Percentiles rank a stretch among this genome's conserved stretches.
These are phyloP conservation scores for Epichloe sp. DNA, from an alignment of 2,329 filamentous ascomycete species.

Conservation along the genomic window DNA sequence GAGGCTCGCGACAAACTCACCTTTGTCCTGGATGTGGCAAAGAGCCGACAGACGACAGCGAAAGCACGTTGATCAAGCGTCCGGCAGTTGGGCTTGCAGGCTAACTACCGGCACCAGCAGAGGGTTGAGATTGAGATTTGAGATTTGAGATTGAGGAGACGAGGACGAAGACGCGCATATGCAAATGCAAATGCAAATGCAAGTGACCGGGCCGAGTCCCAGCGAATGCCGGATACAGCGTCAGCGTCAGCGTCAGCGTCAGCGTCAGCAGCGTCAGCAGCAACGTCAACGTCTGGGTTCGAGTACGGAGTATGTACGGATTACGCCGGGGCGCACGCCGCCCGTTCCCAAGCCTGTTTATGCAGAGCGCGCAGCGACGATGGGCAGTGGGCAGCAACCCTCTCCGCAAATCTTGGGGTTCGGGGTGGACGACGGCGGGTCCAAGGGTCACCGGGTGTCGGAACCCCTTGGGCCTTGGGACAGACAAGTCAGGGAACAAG, in stretches of 20 bases:
- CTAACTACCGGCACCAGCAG: slow-evolving; percentile 23
- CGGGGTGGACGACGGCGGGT: neutral
- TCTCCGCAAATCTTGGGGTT: slow-evolving; percentile 4
- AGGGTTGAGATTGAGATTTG: slow-evolving; percentile 9
- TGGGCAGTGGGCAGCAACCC: neutral
- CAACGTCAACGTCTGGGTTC: slow-evolving; percentile 1
- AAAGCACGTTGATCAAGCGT: slow-evolving; percentile 14
- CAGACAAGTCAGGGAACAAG: neutral
- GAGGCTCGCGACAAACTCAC: slow-evolving; percentile 10
- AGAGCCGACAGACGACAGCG: slow-evolving; percentile 10
- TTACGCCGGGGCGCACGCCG: slow-evolving; percentile 28
- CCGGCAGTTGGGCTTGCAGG: slow-evolving; percentile 32
- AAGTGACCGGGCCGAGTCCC: neutral
- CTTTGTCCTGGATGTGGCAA: slow-evolving; percentile 14
- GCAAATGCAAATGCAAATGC: slow-evolving; percentile 8
- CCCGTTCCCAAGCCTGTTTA: neutral
- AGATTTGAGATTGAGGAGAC: slow-evolving; percentile 7
- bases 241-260: neutral
- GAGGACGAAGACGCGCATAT: slow-evolving; percentile 7
- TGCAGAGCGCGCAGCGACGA: slow-evolving; percentile 8
- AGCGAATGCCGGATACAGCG: neutral
- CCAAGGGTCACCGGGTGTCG: no score
- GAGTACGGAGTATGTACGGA: neutral
- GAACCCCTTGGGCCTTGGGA: neutral
- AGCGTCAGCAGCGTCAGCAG: neutral